Percentiles rank a stretch among this genome's conserved stretches.
These are phyloP conservation scores for Clonostachys solani DNA, from an alignment of 2,329 filamentous ascomycete genomes.

Conservation along the genomic window DNA sequence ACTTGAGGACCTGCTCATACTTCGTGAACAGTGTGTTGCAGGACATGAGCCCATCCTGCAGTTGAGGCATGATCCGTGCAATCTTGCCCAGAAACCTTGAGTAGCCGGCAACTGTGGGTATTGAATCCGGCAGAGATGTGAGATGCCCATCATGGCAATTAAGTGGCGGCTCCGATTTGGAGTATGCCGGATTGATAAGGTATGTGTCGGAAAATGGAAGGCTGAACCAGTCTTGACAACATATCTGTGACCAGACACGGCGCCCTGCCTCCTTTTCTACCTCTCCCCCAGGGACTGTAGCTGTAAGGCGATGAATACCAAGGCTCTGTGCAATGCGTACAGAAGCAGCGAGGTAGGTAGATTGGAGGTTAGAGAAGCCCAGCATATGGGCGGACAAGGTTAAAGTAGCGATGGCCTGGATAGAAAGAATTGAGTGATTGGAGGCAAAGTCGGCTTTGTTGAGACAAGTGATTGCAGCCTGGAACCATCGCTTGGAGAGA, in stretches of 20 bases:
- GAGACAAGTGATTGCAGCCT: slow-evolving; percentile 36
- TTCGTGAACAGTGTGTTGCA: slow-evolving; percentile 24
- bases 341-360: slow-evolving; percentile 35
- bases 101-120: slow-evolving; percentile 17
- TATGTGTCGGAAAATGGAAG: slow-evolving; percentile 32
- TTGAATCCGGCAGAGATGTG: slow-evolving; percentile 4
- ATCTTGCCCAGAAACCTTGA: slow-evolving; percentile 19
- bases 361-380: slow-evolving; percentile 40
- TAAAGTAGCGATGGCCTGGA: slow-evolving; percentile 39
- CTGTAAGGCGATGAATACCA: slow-evolving; percentile 33
- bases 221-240: slow-evolving; percentile 29
- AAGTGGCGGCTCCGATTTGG: slow-evolving; percentile 17
- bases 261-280: slow-evolving; percentile 19
- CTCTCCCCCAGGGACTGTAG: slow-evolving; percentile 11
- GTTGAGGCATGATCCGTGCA: slow-evolving; percentile 23
- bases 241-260: slow-evolving; percentile 27
- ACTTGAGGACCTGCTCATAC: slow-evolving; percentile 26
- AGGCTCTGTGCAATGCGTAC: slow-evolving; percentile 41
- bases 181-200: slow-evolving; percentile 26
- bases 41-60: slow-evolving; percentile 22
- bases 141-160: slow-evolving; percentile 28
- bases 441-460: slow-evolving; percentile 33
- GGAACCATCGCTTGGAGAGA: slow-evolving; percentile 38
- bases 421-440: slow-evolving; percentile 31
- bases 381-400: slow-evolving; percentile 45